A percentile compares a stretch with the other conserved stretches of the same genome.
phyloP scores from a whole-genome alignment of 345 rosid species.

The Citrus glauca region DNA sequence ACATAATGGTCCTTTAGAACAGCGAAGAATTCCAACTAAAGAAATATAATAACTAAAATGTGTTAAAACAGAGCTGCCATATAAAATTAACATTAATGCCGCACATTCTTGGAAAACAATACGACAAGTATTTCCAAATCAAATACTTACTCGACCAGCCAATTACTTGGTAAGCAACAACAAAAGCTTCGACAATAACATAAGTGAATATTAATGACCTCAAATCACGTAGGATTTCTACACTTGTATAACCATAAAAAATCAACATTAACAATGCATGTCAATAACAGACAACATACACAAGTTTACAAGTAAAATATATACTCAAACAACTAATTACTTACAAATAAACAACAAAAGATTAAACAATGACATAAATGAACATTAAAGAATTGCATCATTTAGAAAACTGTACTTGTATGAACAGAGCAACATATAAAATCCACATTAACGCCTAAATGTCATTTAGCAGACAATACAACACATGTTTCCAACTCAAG shows the following conservation, averaged over 20 bases:
- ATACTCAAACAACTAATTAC: neutral
- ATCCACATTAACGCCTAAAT: neutral
- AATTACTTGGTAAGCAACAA: neutral
- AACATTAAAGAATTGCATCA: neutral
- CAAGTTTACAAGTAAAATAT: neutral
- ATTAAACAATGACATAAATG: neutral
- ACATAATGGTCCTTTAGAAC: neutral
- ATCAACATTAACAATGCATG: neutral
- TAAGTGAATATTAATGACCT: neutral
- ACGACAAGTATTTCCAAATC: neutral
- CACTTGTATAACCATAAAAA: neutral
- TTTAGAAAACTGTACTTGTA: neutral
- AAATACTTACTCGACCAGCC: neutral
- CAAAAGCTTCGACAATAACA: neutral
- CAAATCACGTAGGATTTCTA: neutral
- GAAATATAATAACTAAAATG: neutral
- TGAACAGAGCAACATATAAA: neutral
- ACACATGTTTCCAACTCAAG: neutral
- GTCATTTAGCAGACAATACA: neutral
- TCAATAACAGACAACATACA: neutral
- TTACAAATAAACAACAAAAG: neutral
- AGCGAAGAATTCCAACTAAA: neutral
- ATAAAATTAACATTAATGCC: neutral
- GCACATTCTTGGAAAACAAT: neutral
- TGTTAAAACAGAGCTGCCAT: neutral